These are phyloP conservation scores for Fusarium coffeatum DNA, from an alignment of 2,329 filamentous ascomycete genomes.

Conservation along the genomic window DNA sequence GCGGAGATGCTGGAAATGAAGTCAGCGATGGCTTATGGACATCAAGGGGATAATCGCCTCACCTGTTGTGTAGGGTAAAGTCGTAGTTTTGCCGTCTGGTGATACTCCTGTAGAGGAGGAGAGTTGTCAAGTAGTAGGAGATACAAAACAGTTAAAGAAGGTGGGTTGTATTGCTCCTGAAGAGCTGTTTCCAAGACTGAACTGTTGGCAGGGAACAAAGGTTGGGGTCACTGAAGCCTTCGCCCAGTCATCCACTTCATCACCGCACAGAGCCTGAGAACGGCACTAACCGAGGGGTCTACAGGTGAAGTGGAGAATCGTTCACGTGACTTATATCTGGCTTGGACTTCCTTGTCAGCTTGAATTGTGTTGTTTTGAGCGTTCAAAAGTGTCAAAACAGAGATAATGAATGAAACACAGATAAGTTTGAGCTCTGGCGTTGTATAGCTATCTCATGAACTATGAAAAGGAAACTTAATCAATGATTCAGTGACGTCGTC, in stretches of 20 bases:
- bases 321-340: conserved; percentile 36
- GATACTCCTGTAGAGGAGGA: neutral
- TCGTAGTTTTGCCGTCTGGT: neutral
- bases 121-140: neutral
- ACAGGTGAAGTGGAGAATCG: conserved; percentile 39
- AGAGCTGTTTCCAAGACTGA: conserved; percentile 24
- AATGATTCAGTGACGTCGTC: conserved; percentile 41
- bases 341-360: neutral
- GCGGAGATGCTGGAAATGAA: conserved; percentile 9
- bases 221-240: conserved; percentile 38
- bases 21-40: conserved; percentile 26
- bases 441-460: neutral
- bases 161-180: conserved; percentile 19
- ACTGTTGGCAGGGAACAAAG: conserved; percentile 27
- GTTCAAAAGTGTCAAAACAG: neutral
- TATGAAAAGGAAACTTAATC: neutral
- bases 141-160: conserved; percentile 16
- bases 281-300: conserved; percentile 49
- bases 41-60: conserved; percentile 25
- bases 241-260: conserved; percentile 38
- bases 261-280: conserved; percentile 42
- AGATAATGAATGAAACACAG: neutral
- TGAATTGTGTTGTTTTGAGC: neutral
- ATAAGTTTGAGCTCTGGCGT: neutral
- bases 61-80: conserved; percentile 5